phyloP scores from a whole-genome alignment of 106 monocot species.

The Dioscorea alata region DNA sequence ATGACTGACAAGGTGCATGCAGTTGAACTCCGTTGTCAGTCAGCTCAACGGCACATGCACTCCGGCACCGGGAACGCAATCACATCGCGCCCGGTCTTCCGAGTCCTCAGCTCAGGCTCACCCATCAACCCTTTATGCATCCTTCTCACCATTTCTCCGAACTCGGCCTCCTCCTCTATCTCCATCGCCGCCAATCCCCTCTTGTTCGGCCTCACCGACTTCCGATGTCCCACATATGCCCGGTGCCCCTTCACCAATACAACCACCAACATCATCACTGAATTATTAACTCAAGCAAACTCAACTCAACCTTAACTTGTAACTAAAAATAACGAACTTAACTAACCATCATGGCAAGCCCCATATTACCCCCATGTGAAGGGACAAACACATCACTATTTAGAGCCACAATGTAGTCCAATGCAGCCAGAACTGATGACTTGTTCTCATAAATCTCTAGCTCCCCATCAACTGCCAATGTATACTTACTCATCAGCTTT shows the following conservation, averaged over 20 bases:
- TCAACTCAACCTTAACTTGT: too few species aligned
- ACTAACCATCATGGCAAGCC: neutral
- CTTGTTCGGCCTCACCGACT: conserved; percentile 35
- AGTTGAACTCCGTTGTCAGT: too few species aligned
- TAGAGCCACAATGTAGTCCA: conserved; percentile 31
- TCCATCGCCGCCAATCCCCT: conserved; percentile 12
- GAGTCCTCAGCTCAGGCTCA: conserved; percentile 4
- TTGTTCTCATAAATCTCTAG: conserved; percentile 10
- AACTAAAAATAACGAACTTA: neutral
- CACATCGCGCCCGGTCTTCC: conserved; percentile 22
- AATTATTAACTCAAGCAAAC: neutral
- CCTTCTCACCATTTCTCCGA: conserved; percentile 1
- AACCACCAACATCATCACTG: too few species aligned
- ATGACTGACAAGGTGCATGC: too few species aligned
- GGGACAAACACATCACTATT: conserved; percentile 41
- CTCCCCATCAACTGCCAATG: conserved; percentile 15
- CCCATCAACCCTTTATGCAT: conserved; percentile 6
- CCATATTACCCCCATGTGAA: conserved; percentile 48
- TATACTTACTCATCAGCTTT: conserved; percentile 12
- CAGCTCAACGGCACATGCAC: conserved; percentile 26
- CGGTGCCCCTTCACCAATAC: conserved; percentile 15
- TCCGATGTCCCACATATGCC: conserved; percentile 23
- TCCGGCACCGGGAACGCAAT: conserved; percentile 21
- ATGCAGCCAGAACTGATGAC: conserved; percentile 26
- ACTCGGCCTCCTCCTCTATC: neutral